phyloP scores from a whole-genome alignment of 2,329 filamentous ascomycete species.

The Cercospora nicotianae region DNA sequence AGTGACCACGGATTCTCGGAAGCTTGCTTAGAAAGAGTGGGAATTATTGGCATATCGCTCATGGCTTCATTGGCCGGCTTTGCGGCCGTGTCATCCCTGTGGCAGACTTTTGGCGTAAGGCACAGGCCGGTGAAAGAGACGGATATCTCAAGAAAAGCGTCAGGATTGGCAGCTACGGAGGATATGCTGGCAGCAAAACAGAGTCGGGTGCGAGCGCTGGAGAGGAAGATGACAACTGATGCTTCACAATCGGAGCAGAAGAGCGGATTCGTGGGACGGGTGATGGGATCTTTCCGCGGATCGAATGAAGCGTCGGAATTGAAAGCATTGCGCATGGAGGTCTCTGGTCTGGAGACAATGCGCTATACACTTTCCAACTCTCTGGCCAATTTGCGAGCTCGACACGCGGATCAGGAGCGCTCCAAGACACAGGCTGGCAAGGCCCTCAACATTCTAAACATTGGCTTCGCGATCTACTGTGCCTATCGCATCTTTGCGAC shows the following conservation, averaged over 20 bases:
- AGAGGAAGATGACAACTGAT: constrained; percentile 59
- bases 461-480: constrained; percentile 77
- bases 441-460: constrained; percentile 62
- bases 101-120: constrained; percentile 74
- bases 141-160: constrained; percentile 74
- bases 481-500: constrained; percentile 79
- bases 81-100: constrained; percentile 81
- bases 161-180: constrained; percentile 72
- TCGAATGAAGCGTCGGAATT: constrained; percentile 59
- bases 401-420: constrained; percentile 64
- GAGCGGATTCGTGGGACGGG: constrained; percentile 67
- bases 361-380: constrained; percentile 67
- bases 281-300: constrained; percentile 70
- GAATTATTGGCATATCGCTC: constrained; percentile 79
- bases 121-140: constrained; percentile 62
- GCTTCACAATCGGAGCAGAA: constrained; percentile 36
- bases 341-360: constrained; percentile 79
- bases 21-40: constrained; percentile 65
- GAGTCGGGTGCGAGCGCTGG: constrained; percentile 67
- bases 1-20: constrained; percentile 53
- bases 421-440: constrained; percentile 68
- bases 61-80: constrained; percentile 90
- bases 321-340: constrained; percentile 66
- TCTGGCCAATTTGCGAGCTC: constrained; percentile 62
- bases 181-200: constrained; percentile 78